Base-by-base conservation (phyloP, 2,329 filamentous ascomycete species). In the Shiraia sp. region DNA sequence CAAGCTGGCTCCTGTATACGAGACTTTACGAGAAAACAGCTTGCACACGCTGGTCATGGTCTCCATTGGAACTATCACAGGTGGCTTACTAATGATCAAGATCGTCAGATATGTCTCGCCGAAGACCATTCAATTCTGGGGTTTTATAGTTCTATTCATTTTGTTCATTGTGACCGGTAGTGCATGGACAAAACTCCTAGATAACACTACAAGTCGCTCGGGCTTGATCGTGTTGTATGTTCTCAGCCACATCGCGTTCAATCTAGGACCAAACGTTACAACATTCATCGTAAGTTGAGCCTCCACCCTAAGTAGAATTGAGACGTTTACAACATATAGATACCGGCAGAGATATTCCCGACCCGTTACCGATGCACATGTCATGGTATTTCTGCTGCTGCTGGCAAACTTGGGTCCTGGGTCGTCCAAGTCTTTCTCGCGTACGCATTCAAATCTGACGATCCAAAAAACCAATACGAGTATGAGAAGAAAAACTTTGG, bases 341-440 rank as follows among this genome's bases (percentile, higher is more conserved):
- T 80, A 26, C 75, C 78, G n/a, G 77, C 77, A 10, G 78, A 80
- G 47, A 71, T 79, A 36, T 81, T 80, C 48, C 79, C 79, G 3
- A 81, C 78, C 0, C 69, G 75, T 13, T 80, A 80, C 52, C 72
- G 78, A 13, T 77, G 72, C 37, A 77, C 75, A 1, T 77, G 74
- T 45, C 76, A 81, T 53, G 79, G 78, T 14, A 72, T 81, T 45
- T 72, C 73, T 19, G 79, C 79, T n/a, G 78, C 71, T 1, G 58
- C 70, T 1, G 79, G 79, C 3, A 81, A 81, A 54, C 59, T 81
- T 1, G 78, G 78, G 13, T 76, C 77, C 0, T 70, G 74, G 42
- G 53, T 75, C 2, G 72, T 71, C 2, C 70, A 74, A 41, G 54
- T 72, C 23, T 66, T 73, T 26, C 57, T 75, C 10, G 58, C 57